phyloP scores from a whole-genome alignment of 768 basidiomycete genomes.

The Tubosaeta brunneosetosa region DNA sequence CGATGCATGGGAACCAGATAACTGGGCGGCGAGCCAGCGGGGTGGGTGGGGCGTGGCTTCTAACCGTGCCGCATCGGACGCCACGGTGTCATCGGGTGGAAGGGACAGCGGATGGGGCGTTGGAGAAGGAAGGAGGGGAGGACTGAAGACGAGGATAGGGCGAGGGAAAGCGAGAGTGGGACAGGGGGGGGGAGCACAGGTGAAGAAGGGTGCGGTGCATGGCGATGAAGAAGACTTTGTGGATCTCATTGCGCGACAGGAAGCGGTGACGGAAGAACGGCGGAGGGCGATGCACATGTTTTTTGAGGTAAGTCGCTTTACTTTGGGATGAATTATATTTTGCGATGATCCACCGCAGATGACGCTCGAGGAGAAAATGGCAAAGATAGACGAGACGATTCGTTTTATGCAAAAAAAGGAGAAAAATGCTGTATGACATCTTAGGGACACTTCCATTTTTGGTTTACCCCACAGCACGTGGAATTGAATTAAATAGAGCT shows the following conservation, averaged over 20 bases:
- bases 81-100: slow-evolving; percentile 15
- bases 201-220: neutral
- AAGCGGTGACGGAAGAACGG: slow-evolving; percentile 36
- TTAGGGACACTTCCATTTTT: neutral
- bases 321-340: neutral
- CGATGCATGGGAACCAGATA: slow-evolving; percentile 7
- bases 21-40: slow-evolving; percentile 1
- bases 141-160: too few species aligned
- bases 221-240: slow-evolving; percentile 35
- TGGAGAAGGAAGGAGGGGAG: slow-evolving; percentile 3
- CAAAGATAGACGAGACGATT: slow-evolving; percentile 48
- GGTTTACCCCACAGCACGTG: too few species aligned
- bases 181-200: slow-evolving; percentile 1
- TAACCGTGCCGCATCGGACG: slow-evolving; percentile 12
- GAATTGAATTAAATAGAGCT: neutral
- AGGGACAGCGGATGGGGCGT: slow-evolving; percentile 16
- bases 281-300: slow-evolving; percentile 47
- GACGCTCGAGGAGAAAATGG: slow-evolving; percentile 49
- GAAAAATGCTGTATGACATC: slow-evolving; percentile 4
- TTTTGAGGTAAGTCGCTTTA: slow-evolving; percentile 36
- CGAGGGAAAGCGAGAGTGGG: neutral
- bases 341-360: slow-evolving; percentile 36
- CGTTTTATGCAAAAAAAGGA: slow-evolving; percentile 29
- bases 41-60: slow-evolving; percentile 13
- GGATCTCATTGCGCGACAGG: slow-evolving; percentile 41